A percentile compares a stretch with the other conserved stretches of the same genome.
These are phyloP conservation scores for Talaromyces sp. DNA, from an alignment of 2,329 filamentous ascomycete genomes.

Conservation along the genomic window DNA sequence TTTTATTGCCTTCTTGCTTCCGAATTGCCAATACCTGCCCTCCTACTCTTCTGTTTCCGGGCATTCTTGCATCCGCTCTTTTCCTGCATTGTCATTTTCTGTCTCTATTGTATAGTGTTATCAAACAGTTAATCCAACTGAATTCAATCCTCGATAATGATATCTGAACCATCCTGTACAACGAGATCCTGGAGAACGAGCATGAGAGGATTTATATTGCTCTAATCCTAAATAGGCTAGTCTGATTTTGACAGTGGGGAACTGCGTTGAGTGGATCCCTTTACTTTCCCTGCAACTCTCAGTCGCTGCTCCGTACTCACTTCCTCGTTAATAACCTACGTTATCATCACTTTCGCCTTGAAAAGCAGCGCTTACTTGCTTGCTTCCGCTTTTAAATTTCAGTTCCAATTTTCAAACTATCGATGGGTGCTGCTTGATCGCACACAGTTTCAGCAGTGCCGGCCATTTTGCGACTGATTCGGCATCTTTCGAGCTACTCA, in stretches of 20 bases:
- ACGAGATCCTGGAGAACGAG: no score
- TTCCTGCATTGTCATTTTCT: slow-evolving; percentile 9
- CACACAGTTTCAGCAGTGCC: not conserved
- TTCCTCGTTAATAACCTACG: not conserved
- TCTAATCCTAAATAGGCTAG: not conserved
- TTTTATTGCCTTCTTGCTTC: not conserved
- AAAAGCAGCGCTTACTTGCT: not conserved
- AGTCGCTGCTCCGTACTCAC: not conserved
- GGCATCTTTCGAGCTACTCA: not conserved
- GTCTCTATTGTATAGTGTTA: slow-evolving; percentile 16
- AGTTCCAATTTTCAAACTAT: not conserved
- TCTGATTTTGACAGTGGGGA: not conserved
- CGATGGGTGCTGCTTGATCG: not conserved
- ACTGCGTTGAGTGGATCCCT: not conserved
- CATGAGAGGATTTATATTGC: no score
- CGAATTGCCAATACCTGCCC: not conserved
- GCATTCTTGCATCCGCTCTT: not conserved
- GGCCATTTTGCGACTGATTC: not conserved
- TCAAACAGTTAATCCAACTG: not conserved
- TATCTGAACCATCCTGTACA: no score
- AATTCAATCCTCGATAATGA: not conserved
- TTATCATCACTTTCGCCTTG: not conserved
- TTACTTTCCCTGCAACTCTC: not conserved
- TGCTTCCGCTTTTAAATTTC: not conserved
- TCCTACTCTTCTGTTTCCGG: not conserved